These are phyloP conservation scores for Prototheca cutis DNA, from an alignment of 163 green algal species.

Conservation along the genomic window DNA sequence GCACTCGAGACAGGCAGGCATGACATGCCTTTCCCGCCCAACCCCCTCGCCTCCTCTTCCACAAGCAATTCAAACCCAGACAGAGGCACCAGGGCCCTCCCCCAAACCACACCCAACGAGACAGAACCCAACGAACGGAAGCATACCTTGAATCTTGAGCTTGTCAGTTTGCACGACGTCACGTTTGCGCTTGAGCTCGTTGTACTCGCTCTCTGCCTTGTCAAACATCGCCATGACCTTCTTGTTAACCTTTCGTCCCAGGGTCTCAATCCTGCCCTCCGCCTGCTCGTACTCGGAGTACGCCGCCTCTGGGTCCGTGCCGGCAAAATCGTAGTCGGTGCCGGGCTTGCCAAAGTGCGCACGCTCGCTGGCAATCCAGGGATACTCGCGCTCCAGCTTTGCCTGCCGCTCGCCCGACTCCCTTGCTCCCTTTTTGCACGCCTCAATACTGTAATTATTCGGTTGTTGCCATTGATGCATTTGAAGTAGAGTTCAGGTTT, in stretches of 20 bases:
- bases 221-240: conserved; percentile 87
- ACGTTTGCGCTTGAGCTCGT: conserved; percentile 56
- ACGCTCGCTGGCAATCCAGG: conserved; percentile 69
- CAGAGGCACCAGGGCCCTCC: too few species aligned
- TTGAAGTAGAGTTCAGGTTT: too few species aligned
- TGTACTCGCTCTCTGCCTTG: conserved; percentile 75
- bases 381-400: conserved; percentile 40
- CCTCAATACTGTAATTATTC: conserved; percentile 33
- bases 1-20: too few species aligned
- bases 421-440: conserved; percentile 14
- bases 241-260: conserved; percentile 72
- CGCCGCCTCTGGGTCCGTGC: conserved; percentile 36
- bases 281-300: conserved; percentile 45
- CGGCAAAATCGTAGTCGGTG: conserved; percentile 75
- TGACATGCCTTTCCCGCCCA: too few species aligned
- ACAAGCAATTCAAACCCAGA: too few species aligned
- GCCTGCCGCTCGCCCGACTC: conserved; percentile 13
- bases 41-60: too few species aligned
- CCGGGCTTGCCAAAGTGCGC: conserved; percentile 56
- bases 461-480: too few species aligned
- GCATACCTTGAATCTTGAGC: conserved; percentile 66
- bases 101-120: too few species aligned
- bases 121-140: too few species aligned
- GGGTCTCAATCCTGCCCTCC: conserved; percentile 32
- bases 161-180: conserved; percentile 75